These are phyloP conservation scores for Amniculicola lignicola DNA, from an alignment of 495 filamentous ascomycete species.

Conservation along the genomic window DNA sequence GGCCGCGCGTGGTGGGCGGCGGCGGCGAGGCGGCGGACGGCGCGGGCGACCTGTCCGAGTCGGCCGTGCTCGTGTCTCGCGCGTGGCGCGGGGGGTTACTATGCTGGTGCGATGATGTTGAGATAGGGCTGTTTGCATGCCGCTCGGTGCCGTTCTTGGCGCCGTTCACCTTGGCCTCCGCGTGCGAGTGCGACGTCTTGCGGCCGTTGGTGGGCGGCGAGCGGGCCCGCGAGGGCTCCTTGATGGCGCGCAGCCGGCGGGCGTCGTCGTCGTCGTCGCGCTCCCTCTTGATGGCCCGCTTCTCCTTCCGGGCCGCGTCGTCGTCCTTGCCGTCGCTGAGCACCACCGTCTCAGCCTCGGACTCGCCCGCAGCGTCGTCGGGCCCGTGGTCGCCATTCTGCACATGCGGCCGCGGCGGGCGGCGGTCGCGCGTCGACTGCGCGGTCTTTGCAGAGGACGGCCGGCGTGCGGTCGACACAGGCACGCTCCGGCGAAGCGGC, in stretches of 20 bases:
- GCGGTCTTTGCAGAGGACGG: slow-evolving; percentile 10
- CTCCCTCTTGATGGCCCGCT: slow-evolving; percentile 30
- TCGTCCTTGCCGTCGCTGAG: slow-evolving; percentile 14
- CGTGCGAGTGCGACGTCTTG: slow-evolving; percentile 4
- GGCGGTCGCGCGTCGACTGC: slow-evolving; percentile 3
- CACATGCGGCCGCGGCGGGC: not conserved
- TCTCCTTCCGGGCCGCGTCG: slow-evolving; percentile 2
- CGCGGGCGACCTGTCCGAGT: slow-evolving; percentile 20
- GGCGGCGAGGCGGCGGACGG: slow-evolving; percentile 19
- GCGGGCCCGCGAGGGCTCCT: slow-evolving; percentile 10
- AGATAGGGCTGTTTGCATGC: slow-evolving; percentile 30
- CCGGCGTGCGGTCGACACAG: slow-evolving; percentile 1
- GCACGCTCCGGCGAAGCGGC: not conserved
- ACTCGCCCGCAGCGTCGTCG: slow-evolving; percentile 30
- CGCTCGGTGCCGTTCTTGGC: slow-evolving; percentile 29
- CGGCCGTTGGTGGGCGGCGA: slow-evolving; percentile 22
- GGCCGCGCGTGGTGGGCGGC: slow-evolving; percentile 23
- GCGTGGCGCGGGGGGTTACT: slow-evolving; percentile 25
- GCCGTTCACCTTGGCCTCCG: slow-evolving; percentile 25
- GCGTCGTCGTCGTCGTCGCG: slow-evolving; percentile 27
- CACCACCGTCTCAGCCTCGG: slow-evolving; percentile 37
- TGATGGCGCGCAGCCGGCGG: not conserved
- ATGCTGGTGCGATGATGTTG: slow-evolving; percentile 28
- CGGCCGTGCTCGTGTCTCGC: slow-evolving; percentile 26
- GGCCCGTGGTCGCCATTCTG: slow-evolving; percentile 26